Evolutionary conservation across 768 basidiomycete genomes (phyloP), one percentile per base, ranked within the genome.

Genomic region (Boletus eberwhitei): DNA sequence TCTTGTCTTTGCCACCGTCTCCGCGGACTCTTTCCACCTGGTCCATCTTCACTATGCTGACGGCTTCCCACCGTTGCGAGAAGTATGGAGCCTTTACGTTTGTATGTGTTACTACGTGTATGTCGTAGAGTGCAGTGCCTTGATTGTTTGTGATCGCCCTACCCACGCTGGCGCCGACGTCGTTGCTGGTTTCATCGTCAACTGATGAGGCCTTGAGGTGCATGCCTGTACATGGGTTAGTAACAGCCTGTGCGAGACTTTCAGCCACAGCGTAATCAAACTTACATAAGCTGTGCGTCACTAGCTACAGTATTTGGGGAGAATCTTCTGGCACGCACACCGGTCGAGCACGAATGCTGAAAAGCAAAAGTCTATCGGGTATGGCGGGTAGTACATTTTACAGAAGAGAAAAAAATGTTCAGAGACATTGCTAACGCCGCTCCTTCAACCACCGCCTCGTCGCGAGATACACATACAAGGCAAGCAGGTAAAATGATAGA

Each of bases 391-490:
- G 53, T 59, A 68, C 61, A 68, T 9, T 55, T 64, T 57, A 66
- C 61, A 65, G 29, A 14, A 24, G 42, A 44, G 40, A 63, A 41
- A 52, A 60, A 43, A 70, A 50, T 54, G 62, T 65, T 58, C 64
- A 48, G 19, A 34, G 37, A 31, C 52, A 48, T 54, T 41, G 48
- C 56, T 44, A 29, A 48, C 51, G 47, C 52, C 57, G 47, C 63
- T 62, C 60, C 54, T 52, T 54, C 53, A 49, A 39, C 41, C 44
- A 50, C 49, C 57, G 53, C 64, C 58, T 54, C 52, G 40, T 53
- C 51, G 62, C 54, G 51, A 52, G 40, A 24, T 59, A 65, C 53
- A 60, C 60, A 61, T 61, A 61, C 71, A 63, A 52, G 65, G 59
- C 54, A 65, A 63, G 58, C 32, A 56, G 60, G 55, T 57, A 67